Evolutionary conservation across 257 asterid species (phyloP), one percentile per base, ranked within the genome.

Genomic region (Nyctanthes arbortristis): DNA sequence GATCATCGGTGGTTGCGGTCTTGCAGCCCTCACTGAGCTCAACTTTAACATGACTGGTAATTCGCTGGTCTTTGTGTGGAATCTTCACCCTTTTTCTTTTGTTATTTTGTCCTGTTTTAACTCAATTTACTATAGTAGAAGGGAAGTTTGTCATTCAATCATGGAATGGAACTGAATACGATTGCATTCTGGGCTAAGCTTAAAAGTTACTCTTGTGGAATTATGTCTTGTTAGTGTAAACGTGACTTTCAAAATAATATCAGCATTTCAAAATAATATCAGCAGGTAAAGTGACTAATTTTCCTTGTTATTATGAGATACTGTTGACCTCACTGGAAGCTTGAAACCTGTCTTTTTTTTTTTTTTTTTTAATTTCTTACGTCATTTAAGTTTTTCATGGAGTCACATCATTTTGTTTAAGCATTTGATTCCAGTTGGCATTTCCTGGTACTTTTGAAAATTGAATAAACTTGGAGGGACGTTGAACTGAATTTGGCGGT

Each of bases 1-100:
- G 3, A 93, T 93, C 55, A 90, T 93, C 18, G 98, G 97, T 25
- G 97, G 98, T 27, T 93, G 98, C 31, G 84, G 88, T 27, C 90
- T 92, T 29, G 82, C 98, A 11, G 98, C 98, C 24, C 89, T 88
- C 33, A 89, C 98, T 11, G 98, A 92, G 82, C 89, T 92, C 72
- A 92, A 92, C 80, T 92, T 92, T 86, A 90, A 92, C 82, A 86
- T 90, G 97, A 90, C 49, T 69, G 98, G 98, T 93, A 90, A 79
- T 75, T 59, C 29, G 24, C 24, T 24, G 31, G 3, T 52, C 9
- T 43, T 43, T 16, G 54, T 14, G 3, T 14, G 20, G 6, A 14
- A n/a, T 43, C 22, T 40, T 22, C 29, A 52, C 13, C 14, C 22
- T 4, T 24, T 52, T 52, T 20, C 10, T 49, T 31, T 54, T 18